Conservation (phyloP, 768 basidiomycete genomes). For the Terana coerulea region DNA sequence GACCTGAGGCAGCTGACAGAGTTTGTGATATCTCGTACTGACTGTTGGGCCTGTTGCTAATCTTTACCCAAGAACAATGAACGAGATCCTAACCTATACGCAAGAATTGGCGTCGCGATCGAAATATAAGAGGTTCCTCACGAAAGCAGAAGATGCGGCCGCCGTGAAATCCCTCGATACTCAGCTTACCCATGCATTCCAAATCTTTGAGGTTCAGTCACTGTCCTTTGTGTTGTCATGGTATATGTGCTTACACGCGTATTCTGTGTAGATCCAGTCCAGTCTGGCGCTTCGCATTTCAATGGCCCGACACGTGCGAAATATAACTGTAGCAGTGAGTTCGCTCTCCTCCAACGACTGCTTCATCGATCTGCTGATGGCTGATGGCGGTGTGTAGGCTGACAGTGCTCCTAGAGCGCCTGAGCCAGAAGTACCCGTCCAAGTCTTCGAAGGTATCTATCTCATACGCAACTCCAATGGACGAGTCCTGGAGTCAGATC, state of each 20-base stretch:
- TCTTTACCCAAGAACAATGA: neutral
- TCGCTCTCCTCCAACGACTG: too few relatives aligned
- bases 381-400: too few relatives aligned
- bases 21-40: neutral
- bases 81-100: neutral
- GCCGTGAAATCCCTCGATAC: slow-evolving; percentile 1
- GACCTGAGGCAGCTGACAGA: neutral
- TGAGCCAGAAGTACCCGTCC: too few relatives aligned
- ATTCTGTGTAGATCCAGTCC: neutral
- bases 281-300: too few relatives aligned
- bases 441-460: too few relatives aligned
- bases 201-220: slow-evolving; percentile 1
- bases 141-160: neutral
- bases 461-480: too few relatives aligned
- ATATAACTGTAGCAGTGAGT: too few relatives aligned
- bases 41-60: neutral
- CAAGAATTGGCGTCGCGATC: neutral
- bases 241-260: neutral
- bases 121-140: neutral
- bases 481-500: too few relatives aligned
- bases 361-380: too few relatives aligned
- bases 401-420: too few relatives aligned
- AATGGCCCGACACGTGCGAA: too few relatives aligned
- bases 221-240: neutral
- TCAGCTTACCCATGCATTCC: neutral